Evolutionary conservation across 1,139 yeast genomes (phyloP).

Genomic region (Protomyces inouyei): DNA sequence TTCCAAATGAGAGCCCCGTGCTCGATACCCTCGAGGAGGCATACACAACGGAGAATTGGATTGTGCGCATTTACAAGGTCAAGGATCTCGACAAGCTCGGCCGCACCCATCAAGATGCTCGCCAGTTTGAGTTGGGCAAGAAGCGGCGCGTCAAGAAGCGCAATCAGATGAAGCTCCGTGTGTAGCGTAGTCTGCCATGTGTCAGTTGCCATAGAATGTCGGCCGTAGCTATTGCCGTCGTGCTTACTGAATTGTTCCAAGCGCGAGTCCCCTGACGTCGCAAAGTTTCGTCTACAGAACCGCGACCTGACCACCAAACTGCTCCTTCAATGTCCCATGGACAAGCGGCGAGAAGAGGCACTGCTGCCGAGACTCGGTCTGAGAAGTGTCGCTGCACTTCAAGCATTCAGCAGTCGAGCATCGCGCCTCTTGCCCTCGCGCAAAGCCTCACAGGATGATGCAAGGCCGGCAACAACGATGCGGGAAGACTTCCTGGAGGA

Average conservation of each 20-base stretch:
- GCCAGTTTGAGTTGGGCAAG: constrained; percentile 32
- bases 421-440: neutral
- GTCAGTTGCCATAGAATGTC: no score
- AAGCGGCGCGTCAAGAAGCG: constrained; percentile 10
- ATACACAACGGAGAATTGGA: constrained; percentile 93
- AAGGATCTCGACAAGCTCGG: constrained; percentile 86
- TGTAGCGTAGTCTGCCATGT: neutral
- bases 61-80: constrained; percentile 89
- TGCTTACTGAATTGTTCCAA: no score
- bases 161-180: neutral
- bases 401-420: neutral
- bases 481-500: neutral
- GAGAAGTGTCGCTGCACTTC: neutral
- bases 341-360: neutral
- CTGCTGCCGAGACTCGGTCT: neutral
- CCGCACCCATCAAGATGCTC: constrained; percentile 47
- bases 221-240: no score
- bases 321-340: neutral
- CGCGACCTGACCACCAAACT: no score
- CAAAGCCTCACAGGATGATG: neutral
- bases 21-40: constrained; percentile 61
- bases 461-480: neutral
- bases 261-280: no score
- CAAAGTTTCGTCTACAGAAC: no score
- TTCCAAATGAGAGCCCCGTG: constrained; percentile 42